phyloP scores from a whole-genome alignment of 257 asterid genomes.

The Buddleja alternifolia region DNA sequence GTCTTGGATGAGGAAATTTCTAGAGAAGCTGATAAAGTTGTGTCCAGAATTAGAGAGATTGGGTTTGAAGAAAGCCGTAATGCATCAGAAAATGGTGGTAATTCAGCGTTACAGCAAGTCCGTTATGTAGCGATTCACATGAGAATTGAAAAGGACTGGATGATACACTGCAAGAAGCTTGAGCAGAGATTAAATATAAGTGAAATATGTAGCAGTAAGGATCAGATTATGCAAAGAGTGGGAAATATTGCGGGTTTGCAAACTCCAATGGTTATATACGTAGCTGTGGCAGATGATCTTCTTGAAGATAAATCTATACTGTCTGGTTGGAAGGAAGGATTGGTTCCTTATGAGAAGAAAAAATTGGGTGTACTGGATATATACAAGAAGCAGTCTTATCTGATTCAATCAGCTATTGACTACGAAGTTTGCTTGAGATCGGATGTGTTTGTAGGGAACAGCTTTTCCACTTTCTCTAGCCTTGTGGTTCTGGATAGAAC shows the following conservation, averaged over 20 bases:
- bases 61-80: conserved; percentile 41
- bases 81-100: not conserved
- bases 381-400: conserved; percentile 72
- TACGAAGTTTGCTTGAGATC: conserved; percentile 93
- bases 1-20: conserved; percentile 71
- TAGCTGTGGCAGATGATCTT: conserved; percentile 91
- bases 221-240: conserved; percentile 68
- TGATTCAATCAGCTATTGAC: conserved; percentile 86
- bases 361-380: conserved; percentile 61
- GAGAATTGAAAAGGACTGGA: conserved; percentile 98
- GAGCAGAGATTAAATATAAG: conserved; percentile 66
- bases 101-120: conserved; percentile 15
- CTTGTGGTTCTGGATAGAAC: conserved; percentile 91
- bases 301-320: conserved; percentile 71
- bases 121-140: conserved; percentile 87
- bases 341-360: conserved; percentile 78
- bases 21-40: conserved; percentile 75
- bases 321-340: conserved; percentile 74
- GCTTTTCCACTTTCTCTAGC: conserved; percentile 93
- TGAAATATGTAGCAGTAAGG: conserved; percentile 82
- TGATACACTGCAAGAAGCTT: conserved; percentile 87
- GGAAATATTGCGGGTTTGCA: conserved; percentile 62
- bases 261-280: conserved; percentile 59
- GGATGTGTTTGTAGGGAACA: conserved; percentile 83
- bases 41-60: conserved; percentile 59